A percentile compares a stretch with the other conserved stretches of the same genome.
Conservation (phyloP, 1,139 yeast genomes). For the Yamadazyma oceani region DNA sequence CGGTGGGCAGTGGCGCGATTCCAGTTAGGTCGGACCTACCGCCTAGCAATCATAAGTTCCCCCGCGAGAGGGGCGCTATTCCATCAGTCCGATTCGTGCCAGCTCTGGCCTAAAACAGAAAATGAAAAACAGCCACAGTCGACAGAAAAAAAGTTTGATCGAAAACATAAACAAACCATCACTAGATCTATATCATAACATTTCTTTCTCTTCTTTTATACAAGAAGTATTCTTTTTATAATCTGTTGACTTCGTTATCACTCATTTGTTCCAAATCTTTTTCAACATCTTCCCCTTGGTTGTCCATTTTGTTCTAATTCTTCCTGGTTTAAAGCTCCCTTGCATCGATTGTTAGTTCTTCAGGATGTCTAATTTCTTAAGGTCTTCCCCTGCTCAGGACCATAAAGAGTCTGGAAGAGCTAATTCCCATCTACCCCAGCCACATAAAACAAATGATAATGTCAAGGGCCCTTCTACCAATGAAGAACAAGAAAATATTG, state of each 20-base stretch:
- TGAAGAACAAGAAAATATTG: constrained; percentile 10
- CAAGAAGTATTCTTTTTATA: neutral
- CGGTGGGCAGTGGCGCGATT: no score
- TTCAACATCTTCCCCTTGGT: no score
- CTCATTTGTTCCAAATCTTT: neutral
- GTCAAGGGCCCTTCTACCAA: neutral
- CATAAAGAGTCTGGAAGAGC: neutral
- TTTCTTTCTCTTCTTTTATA: neutral
- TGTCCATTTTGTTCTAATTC: no score
- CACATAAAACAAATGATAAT: neutral
- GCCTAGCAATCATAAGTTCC: no score
- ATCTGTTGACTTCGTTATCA: neutral
- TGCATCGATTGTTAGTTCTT: no score
- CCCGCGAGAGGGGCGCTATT: neutral
- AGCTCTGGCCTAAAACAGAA: no score
- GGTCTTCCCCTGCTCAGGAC: constrained; percentile 34
- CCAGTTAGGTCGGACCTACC: no score
- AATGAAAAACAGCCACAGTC: no score
- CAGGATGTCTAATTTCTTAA: constrained; percentile 33
- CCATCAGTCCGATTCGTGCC: no score
- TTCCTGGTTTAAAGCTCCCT: no score
- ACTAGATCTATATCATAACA: neutral
- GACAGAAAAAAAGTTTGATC: no score
- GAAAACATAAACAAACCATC: constrained; percentile 1
- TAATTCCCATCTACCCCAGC: neutral